Conservation (phyloP, 78 protist species). For the Polysphondylium violaceum region DNA sequence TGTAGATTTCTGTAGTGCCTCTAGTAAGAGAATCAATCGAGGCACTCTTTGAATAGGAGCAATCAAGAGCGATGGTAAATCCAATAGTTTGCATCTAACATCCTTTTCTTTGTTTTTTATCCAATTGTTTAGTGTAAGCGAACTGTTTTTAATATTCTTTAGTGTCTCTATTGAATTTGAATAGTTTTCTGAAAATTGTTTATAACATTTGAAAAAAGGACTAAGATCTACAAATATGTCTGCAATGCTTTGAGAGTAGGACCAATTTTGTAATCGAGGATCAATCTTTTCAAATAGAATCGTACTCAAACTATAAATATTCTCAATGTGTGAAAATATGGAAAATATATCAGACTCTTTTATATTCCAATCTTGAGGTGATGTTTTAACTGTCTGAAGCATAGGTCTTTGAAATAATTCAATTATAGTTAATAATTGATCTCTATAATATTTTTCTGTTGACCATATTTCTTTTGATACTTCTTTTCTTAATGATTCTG, state of each 20-base stretch:
- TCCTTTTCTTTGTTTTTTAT: constrained; percentile 48
- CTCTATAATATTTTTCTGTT: constrained; percentile 64
- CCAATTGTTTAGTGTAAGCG: constrained; percentile 19
- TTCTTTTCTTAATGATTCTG: constrained; percentile 38
- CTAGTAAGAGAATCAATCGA: constrained; percentile 47
- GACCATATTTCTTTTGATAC: constrained; percentile 55
- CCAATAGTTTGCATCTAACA: constrained; percentile 46
- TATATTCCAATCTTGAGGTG: not conserved
- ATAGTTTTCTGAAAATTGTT: constrained; percentile 61
- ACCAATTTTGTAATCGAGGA: constrained; percentile 25
- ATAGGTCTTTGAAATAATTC: constrained; percentile 45
- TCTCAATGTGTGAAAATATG: constrained; percentile 70
- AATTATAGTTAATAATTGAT: constrained; percentile 22
- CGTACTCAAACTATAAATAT: constrained; percentile 30
- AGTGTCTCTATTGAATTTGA: constrained; percentile 30
- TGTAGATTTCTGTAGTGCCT: constrained; percentile 31
- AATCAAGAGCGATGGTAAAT: constrained; percentile 50
- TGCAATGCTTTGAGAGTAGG: not conserved
- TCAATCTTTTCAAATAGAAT: constrained; percentile 40
- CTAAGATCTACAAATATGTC: constrained; percentile 36
- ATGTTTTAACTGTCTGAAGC: not conserved
- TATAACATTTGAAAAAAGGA: constrained; percentile 65
- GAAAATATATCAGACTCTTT: constrained; percentile 48
- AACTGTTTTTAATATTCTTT: not conserved
- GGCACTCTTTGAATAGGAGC: constrained; percentile 75